These are phyloP conservation scores for Ceratocystis eucalypticola DNA, from an alignment of 2,329 filamentous ascomycete genomes.

Conservation along the genomic window DNA sequence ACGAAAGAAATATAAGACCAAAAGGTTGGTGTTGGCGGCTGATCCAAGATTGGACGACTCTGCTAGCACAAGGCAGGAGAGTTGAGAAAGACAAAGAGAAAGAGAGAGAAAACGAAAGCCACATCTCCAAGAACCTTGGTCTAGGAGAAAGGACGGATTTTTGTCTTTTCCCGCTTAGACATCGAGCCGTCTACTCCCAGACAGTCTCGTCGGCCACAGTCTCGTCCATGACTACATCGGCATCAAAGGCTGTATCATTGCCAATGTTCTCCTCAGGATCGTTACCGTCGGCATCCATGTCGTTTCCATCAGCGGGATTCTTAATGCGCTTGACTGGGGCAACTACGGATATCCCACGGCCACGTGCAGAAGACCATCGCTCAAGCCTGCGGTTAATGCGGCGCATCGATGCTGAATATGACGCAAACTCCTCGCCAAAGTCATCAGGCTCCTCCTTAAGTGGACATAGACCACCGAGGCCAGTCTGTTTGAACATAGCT, in stretches of 20 bases:
- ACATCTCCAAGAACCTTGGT: background rate
- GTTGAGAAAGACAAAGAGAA: background rate
- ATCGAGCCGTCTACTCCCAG: constrained; percentile 8
- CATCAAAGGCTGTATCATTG: constrained; percentile 24
- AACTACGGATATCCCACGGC: constrained; percentile 35
- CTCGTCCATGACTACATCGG: constrained; percentile 33
- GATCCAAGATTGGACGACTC: background rate
- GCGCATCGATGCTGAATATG: constrained; percentile 52
- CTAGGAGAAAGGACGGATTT: background rate
- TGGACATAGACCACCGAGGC: constrained; percentile 51
- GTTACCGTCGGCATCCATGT: constrained; percentile 23
- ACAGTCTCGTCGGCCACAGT: constrained; percentile 36
- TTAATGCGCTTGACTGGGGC: constrained; percentile 32
- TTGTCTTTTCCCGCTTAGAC: background rate
- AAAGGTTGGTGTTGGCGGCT: background rate
- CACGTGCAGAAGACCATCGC: constrained; percentile 49
- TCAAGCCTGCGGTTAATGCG: constrained; percentile 51
- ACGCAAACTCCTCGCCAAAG: constrained; percentile 59
- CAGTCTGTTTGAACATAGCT: constrained; percentile 38
- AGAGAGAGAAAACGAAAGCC: background rate
- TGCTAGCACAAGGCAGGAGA: background rate
- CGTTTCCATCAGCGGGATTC: constrained; percentile 19
- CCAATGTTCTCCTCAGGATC: constrained; percentile 25
- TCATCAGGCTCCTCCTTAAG: constrained; percentile 53
- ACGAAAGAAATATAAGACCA: constrained; percentile 1